Conservation (phyloP, 1,139 yeast species). For the Blastobotrys elegans region DNA sequence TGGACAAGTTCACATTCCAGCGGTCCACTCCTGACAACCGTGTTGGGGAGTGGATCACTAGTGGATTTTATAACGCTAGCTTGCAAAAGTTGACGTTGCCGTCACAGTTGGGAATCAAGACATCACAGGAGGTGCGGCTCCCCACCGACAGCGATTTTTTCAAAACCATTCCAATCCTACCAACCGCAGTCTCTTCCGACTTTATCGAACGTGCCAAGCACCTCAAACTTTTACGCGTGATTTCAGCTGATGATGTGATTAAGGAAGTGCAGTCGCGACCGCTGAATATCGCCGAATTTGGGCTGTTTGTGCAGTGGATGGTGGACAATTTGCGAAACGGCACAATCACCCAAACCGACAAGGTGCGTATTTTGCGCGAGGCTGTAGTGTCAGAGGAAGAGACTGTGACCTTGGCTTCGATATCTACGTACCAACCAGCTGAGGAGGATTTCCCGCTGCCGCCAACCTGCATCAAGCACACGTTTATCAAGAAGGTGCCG, state of each 20-base stretch:
- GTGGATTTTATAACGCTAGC: conserved; percentile 36
- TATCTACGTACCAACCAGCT: conserved; percentile 27
- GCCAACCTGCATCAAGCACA: conserved; percentile 29
- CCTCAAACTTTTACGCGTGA: conserved; percentile 24
- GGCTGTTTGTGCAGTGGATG: conserved; percentile 25
- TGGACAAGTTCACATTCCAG: conserved; percentile 33
- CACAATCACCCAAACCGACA: conserved; percentile 11
- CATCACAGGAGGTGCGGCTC: conserved; percentile 30
- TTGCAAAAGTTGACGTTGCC: conserved; percentile 29
- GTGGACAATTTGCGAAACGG: conserved; percentile 16
- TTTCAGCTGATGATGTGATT: conserved; percentile 28
- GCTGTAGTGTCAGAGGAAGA: conserved; percentile 20
- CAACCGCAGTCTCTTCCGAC: conserved; percentile 23
- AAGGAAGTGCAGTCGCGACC: conserved; percentile 29
- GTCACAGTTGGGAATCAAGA: conserved; percentile 32
- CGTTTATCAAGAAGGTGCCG: conserved; percentile 20
- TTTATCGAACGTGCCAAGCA: conserved; percentile 29
- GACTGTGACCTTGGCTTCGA: conserved; percentile 23
- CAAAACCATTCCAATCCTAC: conserved; percentile 31
- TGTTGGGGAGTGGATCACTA: conserved; percentile 33
- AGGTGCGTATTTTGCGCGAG: conserved; percentile 15
- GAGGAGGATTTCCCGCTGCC: conserved; percentile 34
- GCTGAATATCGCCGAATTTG: conserved; percentile 20
- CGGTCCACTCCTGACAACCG: conserved; percentile 35
- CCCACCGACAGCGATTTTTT: conserved; percentile 27